A percentile compares a stretch with the other conserved stretches of the same genome.
These are phyloP conservation scores for Aspergillus haitiensis DNA, from an alignment of 495 filamentous ascomycete species.

Conservation along the genomic window DNA sequence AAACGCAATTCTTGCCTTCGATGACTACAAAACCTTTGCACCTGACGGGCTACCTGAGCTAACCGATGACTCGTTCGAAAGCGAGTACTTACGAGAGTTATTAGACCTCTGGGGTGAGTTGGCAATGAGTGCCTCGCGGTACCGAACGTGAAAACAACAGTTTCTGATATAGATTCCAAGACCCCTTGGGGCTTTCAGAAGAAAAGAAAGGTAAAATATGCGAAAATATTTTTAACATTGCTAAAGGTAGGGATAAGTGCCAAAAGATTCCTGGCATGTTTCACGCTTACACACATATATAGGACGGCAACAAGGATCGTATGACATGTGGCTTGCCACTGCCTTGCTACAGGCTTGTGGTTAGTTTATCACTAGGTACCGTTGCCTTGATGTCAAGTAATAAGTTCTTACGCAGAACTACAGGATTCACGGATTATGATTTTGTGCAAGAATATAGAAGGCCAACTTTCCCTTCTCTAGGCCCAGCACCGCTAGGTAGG, in stretches of 20 bases:
- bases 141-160: no score
- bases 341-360: constrained; percentile 14
- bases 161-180: constrained; percentile 1
- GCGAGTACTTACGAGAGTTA: constrained; percentile 12
- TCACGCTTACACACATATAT: background rate
- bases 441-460: constrained; percentile 16
- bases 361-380: background rate
- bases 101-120: constrained; percentile 12
- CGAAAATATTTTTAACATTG: background rate
- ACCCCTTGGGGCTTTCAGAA: constrained; percentile 3
- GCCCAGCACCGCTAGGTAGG: constrained; percentile 12
- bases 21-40: constrained; percentile 14
- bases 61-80: constrained; percentile 2
- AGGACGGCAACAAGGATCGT: constrained; percentile 8
- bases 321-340: constrained; percentile 6
- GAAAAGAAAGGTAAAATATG: constrained; percentile 6
- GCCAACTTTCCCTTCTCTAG: constrained; percentile 16
- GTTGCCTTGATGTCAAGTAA: background rate
- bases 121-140: no score
- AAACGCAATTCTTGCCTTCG: constrained; percentile 14
- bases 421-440: constrained; percentile 14
- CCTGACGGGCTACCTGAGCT: constrained; percentile 10
- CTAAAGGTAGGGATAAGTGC: constrained; percentile 7
- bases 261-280: background rate
- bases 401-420: background rate